These are phyloP conservation scores for Mollisiaceae sp. DNA, from an alignment of 2,329 filamentous ascomycete genomes.

Conservation along the genomic window DNA sequence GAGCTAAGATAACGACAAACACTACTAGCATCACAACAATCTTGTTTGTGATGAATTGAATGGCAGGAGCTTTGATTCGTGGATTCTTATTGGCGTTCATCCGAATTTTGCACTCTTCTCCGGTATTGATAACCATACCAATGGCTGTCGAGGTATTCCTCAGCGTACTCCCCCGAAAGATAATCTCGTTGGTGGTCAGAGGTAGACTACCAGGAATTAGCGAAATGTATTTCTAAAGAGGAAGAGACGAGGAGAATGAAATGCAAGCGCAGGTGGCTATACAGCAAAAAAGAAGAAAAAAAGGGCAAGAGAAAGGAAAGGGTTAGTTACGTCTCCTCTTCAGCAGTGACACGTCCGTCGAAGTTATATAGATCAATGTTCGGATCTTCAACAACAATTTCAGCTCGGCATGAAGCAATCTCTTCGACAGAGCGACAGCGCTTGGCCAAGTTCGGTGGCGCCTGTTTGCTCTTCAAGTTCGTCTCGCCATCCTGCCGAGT, in stretches of 20 bases:
- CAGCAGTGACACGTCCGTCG: slow-evolving; percentile 68
- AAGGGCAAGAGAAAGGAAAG: too few species aligned
- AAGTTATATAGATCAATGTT: slow-evolving; percentile 80
- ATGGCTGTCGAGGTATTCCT: slow-evolving; percentile 73
- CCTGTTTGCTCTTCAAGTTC: slow-evolving; percentile 78
- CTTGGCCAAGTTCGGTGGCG: slow-evolving; percentile 66
- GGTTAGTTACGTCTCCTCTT: slow-evolving; percentile 52
- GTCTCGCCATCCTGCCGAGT: slow-evolving; percentile 70
- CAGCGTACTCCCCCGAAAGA: slow-evolving; percentile 85
- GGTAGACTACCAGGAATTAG: slow-evolving; percentile 49
- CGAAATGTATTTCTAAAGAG: too few species aligned
- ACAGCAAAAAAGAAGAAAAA: too few species aligned
- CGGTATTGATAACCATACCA: slow-evolving; percentile 86
- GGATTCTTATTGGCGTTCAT: slow-evolving; percentile 96
- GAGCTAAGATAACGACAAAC: slow-evolving; percentile 75
- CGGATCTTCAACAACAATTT: slow-evolving; percentile 76
- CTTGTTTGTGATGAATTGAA: slow-evolving; percentile 81
- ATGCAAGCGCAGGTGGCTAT: too few species aligned
- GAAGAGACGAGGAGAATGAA: too few species aligned
- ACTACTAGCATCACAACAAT: slow-evolving; percentile 84
- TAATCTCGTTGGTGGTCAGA: slow-evolving; percentile 79
- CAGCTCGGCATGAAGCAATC: slow-evolving; percentile 60
- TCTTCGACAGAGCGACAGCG: slow-evolving; percentile 60
- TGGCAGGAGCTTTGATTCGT: slow-evolving; percentile 81
- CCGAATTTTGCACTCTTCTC: slow-evolving; percentile 94